Conservation (phyloP, 2,329 filamentous ascomycete species). For the Didymella segeticola region DNA sequence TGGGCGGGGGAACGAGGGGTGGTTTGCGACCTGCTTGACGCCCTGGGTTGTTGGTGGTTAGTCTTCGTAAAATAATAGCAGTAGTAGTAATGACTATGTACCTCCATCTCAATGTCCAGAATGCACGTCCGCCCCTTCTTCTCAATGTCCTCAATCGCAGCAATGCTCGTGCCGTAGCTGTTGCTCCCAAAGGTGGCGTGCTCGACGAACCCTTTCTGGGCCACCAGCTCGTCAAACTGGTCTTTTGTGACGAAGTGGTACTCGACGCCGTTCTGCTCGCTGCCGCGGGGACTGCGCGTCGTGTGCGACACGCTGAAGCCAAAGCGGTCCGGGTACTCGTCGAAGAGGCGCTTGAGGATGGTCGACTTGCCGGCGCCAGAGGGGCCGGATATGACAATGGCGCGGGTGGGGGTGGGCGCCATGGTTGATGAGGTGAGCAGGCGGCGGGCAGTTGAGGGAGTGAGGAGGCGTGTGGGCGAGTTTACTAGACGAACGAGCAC, state of each 20-base stretch:
- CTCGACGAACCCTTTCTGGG: conserved; percentile 77
- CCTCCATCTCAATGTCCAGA: conserved; percentile 97
- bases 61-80: neutral
- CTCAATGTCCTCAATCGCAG: conserved; percentile 77
- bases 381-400: conserved; percentile 78
- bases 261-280: conserved; percentile 77
- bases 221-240: conserved; percentile 60
- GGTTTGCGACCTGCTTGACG: conserved; percentile 89
- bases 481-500: conserved; percentile 10
- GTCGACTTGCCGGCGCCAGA: conserved; percentile 84
- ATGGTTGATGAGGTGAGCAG: conserved; percentile 19
- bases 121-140: conserved; percentile 77
- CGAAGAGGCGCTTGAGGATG: conserved; percentile 74
- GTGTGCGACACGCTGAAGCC: conserved; percentile 72
- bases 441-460: too few relatives aligned
- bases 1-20: conserved; percentile 67
- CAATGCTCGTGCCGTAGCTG: conserved; percentile 82
- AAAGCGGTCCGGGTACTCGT: conserved; percentile 70
- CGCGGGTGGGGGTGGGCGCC: conserved; percentile 27
- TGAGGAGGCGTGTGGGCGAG: neutral
- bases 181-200: conserved; percentile 86
- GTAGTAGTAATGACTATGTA: too few relatives aligned
- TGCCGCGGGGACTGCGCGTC: conserved; percentile 76
- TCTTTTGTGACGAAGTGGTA: conserved; percentile 73
- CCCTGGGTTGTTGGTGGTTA: conserved; percentile 60